Base-by-base conservation (phyloP, 768 basidiomycete genomes). In the Termitomyces sp. region DNA sequence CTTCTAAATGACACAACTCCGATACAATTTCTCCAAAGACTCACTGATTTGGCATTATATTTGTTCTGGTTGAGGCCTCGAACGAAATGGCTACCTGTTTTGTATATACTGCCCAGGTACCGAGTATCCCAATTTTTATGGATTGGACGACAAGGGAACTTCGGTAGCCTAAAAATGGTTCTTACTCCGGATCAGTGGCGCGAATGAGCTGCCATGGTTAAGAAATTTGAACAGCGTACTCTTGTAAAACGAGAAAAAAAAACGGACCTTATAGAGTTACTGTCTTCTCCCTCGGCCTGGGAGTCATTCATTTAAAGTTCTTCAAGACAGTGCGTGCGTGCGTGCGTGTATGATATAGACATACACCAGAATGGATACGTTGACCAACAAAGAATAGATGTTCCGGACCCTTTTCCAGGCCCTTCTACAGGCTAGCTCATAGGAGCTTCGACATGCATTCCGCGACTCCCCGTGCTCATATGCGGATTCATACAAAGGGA, bases 131-230 rank as follows among this genome's bases (percentile, higher is more conserved):
- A 31, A 29, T 29, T 18, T 0, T 7, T 15, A 39, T 45, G 7
- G 18, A 31, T n/a, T 39, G 16, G 16, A 57, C 24, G 13, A 10
- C 48, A 28, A 49, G 29, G 41, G 16, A 24, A 34, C 22, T 34
- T 42, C 18, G 47, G 44, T 33, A 29, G 26, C 50, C 56, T 51
- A 15, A 53, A 45, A 47, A 47, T 45, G 41, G 34, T 58, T 33
- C 22, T 24, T 41, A 48, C 36, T 57, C 57, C 52, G 46, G 57
- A 58, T 54, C 57, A 58, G 57, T 54, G 57, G 57, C 57, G 57
- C 52, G 28, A 33, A 49, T 34, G 44, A 45, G 39, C 18, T 46
- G 18, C 16, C 18, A 24, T 57, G 34, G 50, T 36, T 37, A 7
- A 37, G 44, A 58, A 53, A 54, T 54, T n/a, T 22, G 28, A 26